These are phyloP conservation scores for Apophysomyces elegans DNA, from an alignment of 371 early-diverging fungal genomes.

Conservation along the genomic window DNA sequence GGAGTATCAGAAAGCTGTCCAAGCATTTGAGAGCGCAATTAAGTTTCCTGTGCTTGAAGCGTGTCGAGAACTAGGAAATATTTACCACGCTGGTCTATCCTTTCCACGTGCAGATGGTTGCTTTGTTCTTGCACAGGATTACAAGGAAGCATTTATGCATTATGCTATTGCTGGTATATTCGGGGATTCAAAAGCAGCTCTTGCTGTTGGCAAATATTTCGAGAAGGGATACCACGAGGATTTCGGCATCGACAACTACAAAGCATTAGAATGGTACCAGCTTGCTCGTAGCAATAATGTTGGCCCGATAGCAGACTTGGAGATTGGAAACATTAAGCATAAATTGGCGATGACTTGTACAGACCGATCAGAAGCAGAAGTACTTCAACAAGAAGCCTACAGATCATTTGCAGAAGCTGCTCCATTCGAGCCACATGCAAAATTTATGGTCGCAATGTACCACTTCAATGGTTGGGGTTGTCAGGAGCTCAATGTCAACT, in stretches of 20 bases:
- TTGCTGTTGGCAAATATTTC: conserved; percentile 25
- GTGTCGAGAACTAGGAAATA: not conserved
- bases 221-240: conserved; percentile 21
- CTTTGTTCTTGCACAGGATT: conserved; percentile 15
- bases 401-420: conserved; percentile 16
- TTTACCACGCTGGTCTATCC: not conserved
- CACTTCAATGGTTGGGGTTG: conserved; percentile 29
- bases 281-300: conserved; percentile 14
- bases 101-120: not conserved
- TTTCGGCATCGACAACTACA: conserved; percentile 13
- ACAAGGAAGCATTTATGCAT: conserved; percentile 22
- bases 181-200: conserved; percentile 15
- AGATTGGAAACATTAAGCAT: conserved; percentile 26
- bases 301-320: conserved; percentile 24
- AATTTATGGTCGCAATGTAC: conserved; percentile 30
- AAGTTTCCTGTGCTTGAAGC: not conserved
- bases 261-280: conserved; percentile 23
- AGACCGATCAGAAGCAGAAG: not conserved
- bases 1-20: not conserved
- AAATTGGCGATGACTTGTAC: conserved; percentile 11
- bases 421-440: conserved; percentile 13
- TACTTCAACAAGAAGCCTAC: conserved; percentile 21
- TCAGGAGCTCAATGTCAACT: conserved; percentile 7
- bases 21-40: not conserved
- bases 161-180: conserved; percentile 20